Conservation (phyloP, 2,329 filamentous ascomycete species). For the Fusarium sacchari region DNA sequence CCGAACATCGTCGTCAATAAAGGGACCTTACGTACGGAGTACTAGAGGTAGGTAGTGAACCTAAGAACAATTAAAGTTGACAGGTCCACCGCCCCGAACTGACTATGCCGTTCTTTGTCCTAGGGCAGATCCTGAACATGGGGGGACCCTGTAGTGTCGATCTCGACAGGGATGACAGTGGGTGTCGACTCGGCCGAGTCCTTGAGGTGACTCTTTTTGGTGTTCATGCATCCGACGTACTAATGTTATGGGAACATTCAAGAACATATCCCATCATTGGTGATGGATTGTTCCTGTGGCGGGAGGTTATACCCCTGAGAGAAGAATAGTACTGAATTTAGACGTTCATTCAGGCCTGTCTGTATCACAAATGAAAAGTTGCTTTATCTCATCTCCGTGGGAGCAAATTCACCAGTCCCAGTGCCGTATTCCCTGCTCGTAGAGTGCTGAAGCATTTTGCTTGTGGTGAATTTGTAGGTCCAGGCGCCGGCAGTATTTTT, state of each 20-base stretch:
- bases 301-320: background rate
- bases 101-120: background rate
- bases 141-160: background rate
- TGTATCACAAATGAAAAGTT: background rate
- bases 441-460: background rate
- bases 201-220: background rate
- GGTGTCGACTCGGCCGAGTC: background rate
- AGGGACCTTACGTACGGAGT: background rate
- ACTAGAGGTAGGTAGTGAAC: background rate
- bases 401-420: background rate
- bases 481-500: background rate
- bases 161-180: background rate
- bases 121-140: background rate
- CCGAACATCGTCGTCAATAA: background rate
- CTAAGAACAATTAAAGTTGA: background rate
- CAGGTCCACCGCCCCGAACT: background rate
- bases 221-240: background rate
- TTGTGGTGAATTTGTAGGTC: background rate
- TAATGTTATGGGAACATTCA: background rate
- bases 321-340: background rate
- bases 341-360: background rate
- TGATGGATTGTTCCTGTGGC: background rate
- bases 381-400: background rate
- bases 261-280: background rate
- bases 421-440: background rate